Evolutionary conservation across 495 filamentous ascomycete species (phyloP), one percentile per base, ranked within the genome.

Genomic region (Aspergillus mulundensis): DNA sequence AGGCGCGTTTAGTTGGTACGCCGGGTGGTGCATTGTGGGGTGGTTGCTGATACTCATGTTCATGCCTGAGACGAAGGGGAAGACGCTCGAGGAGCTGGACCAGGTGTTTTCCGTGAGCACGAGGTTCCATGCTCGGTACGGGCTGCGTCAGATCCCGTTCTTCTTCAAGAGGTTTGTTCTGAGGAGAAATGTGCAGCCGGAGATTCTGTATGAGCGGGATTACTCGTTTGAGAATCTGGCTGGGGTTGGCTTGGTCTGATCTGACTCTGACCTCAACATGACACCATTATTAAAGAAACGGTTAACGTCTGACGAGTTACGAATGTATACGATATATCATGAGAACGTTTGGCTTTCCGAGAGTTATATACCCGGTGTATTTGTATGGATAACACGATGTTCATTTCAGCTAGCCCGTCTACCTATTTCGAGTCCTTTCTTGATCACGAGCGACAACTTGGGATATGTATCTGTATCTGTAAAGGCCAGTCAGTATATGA

Each of bases 1-100:
- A 28, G 87, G 87, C 1, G 85, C 83, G 0, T 90, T 91, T 60
- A 69, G 66, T 36, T 84, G 73, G 73, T 85, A 80, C 66, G 78
- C 69, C 53, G 79, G 60, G 3, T 76, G 77, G 72, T 77, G 77
- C 53, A 47, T 81, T 12, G 58, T 74, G 19, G 69, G 69, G 10
- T 76, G 65, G 59, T 63, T 70, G 34, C 56, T 77, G 18, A 50
- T 73, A 23, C 68, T 77, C 52, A 53, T 60, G 58, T 60, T 60
- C n/a, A 74, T 61, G 67, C 72, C 56, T 7, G 76, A 79, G 59
- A 80, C 76, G 0, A 80, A 78, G 52, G 69, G 53, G 10, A 60
- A 60, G 42, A 78, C 73, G 8, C 67, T 78, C 0, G 72, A 77
- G 51, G 76, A 77, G 58, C 53, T 78, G 44, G 74, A 78, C 58